Base-by-base conservation (phyloP, 164 flowering plant genomes). In the Magnolia kwangsiensis region DNA sequence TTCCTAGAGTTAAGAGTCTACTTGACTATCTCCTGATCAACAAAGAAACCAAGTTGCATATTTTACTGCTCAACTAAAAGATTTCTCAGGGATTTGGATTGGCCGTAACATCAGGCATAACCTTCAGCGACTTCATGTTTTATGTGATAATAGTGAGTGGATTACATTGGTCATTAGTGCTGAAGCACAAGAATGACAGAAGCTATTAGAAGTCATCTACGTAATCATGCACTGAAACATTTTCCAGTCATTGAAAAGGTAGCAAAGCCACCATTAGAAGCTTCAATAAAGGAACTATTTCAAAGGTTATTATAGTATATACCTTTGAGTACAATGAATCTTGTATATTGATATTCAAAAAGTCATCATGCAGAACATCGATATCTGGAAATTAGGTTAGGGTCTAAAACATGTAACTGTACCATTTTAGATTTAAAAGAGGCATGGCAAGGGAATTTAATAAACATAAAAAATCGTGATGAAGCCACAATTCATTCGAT, bases 311-410 rank as follows among this genome's bases (percentile, higher is more conserved):
- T 20, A 13, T 7, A 45, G 29, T 8, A 51, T 55, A 58, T 84
- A 90, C 97, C 93, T 91, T 85, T 55, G 91, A 80, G 81, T 79
- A 91, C 63, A 77, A 50, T 55, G 90, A 88, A 78, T 89, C 90
- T 37, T 84, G 81, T 20, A 89, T 80, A 75, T 84, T 80, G 68
- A 96, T 74, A 50, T 82, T 83, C 71, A 94, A 75, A 78, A 96
- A 96, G 74, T 94, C 94, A 27, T 82, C 87, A 51, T 91, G 89
- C 75, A 85, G 68, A 81, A 86, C 88, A 79, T 90, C 78, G 19
- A 92, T 86, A 82, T 90, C 97, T 96, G 74, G 29, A 72, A 50
- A 31, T 70, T 14, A 67, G 67, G 85, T 88, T 82, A 87, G 89
- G 89, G 75, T 65, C 29, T 16, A 20, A 27, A 73, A 73, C 20